Percentiles rank a stretch among this genome's conserved stretches.
phyloP scores from a whole-genome alignment of 495 filamentous ascomycete genomes.

The Talaromyces stipitatus region DNA sequence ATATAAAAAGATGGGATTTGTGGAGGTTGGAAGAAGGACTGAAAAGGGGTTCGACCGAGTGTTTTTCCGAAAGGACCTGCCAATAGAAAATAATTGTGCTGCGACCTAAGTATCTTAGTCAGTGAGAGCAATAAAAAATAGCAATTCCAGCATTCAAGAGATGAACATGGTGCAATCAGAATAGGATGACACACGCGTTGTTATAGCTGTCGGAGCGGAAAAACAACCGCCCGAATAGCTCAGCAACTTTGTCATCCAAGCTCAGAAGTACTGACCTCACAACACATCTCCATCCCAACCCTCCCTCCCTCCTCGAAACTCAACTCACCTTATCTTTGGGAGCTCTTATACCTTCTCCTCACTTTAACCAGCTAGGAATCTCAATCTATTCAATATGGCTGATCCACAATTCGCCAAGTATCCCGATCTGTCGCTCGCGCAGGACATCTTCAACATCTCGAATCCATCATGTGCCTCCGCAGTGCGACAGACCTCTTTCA shows the following conservation, averaged over 20 bases:
- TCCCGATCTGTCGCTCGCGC: slow-evolving; percentile 82
- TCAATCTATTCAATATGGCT: slow-evolving; percentile 60
- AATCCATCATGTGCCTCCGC: slow-evolving; percentile 68
- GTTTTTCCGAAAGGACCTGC: background rate
- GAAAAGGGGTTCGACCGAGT: slow-evolving; percentile 6
- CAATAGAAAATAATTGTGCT: background rate
- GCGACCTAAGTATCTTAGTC: background rate
- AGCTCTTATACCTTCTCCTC: background rate
- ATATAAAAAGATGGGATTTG: slow-evolving; percentile 27
- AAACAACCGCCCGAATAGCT: background rate
- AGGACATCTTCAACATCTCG: slow-evolving; percentile 95
- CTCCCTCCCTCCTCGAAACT: too few relatives aligned
- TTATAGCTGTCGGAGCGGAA: background rate
- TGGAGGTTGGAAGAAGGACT: slow-evolving; percentile 17
- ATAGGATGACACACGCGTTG: background rate
- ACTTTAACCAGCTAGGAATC: background rate
- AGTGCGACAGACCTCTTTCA: slow-evolving; percentile 64
- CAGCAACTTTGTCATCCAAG: background rate
- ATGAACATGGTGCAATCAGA: slow-evolving; percentile 23
- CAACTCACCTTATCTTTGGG: background rate
- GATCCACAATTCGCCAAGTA: slow-evolving; percentile 96
- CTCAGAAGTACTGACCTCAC: background rate
- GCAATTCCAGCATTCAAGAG: too few relatives aligned
- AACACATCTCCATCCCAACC: background rate
- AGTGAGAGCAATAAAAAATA: background rate